Base-by-base conservation (phyloP, 2,329 filamentous ascomycete genomes). In the Claviceps pazoutovae region DNA sequence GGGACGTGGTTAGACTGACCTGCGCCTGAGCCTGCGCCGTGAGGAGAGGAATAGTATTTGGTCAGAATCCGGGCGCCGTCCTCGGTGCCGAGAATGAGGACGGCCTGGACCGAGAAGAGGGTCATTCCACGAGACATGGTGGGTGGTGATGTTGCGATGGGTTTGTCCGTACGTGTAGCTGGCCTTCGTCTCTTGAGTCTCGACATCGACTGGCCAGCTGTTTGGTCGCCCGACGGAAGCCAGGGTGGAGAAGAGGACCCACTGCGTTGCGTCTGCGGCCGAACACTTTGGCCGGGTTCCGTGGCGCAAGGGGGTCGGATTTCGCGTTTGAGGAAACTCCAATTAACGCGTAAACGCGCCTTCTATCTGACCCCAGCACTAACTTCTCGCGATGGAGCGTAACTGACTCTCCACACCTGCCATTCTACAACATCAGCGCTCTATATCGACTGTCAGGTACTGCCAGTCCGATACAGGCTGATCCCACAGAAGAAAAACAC, bases 61-160 rank as follows among this genome's bases (percentile, higher is more conserved):
- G 89, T 82, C 68, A 95, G 88, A 72, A 97, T 87, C 68, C 91
- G 82, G 55, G 86, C 86, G 65, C 87, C 87, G 68, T 97, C 91
- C 71, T 95, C 88, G 55, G 84, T 83, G 63, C 84, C 82, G 66
- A 90, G 82, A 61, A 90, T 82, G 59, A 88, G 76, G 66, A 90
- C 77, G 64, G 86, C 86, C 68, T 86, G 84, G 64, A 89, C 77
- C 62, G 83, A 81, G 73, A 85, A 84, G 45, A 89, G 78, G 56
- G 83, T 84, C 72, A 88, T 82, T 71, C 81, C 80, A 57, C 83
- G 82, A 59, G 83, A 79, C 85, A 89, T 88, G 56, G 50, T 64
- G 61, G 37, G 55, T 34, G 39, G 61, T 36, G 55, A 30, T 34
- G 50, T 11, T 49, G 50, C 45, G 42, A 49, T 44, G 38, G 19